Percentiles rank a stretch among this genome's conserved stretches.
These are phyloP conservation scores for Acmispon strigosus DNA, from an alignment of 306 rosid genomes.

Conservation along the genomic window DNA sequence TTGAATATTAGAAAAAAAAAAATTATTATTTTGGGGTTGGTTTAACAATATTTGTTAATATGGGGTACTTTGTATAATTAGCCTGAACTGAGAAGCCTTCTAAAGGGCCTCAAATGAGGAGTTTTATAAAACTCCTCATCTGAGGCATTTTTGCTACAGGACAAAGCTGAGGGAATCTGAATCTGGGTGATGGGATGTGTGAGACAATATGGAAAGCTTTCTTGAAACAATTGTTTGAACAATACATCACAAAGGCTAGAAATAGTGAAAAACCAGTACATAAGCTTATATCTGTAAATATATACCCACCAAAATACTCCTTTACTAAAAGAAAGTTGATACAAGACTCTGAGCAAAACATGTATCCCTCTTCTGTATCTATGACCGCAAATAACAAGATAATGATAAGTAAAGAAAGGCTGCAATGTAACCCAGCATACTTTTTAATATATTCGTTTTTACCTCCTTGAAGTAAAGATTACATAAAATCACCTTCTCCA, in stretches of 20 bases:
- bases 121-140: too few species aligned
- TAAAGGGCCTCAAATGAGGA: too few species aligned
- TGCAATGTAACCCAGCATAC: neutral
- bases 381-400: slow-evolving; percentile 1
- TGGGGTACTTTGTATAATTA: too few species aligned
- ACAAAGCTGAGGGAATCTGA: too few species aligned
- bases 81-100: too few species aligned
- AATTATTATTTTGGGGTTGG: too few species aligned
- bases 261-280: neutral
- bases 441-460: slow-evolving; percentile 1
- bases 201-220: neutral
- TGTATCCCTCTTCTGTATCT: slow-evolving; percentile 15
- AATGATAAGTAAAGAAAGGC: neutral
- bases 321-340: neutral
- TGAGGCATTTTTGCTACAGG: too few species aligned
- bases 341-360: slow-evolving; percentile 14
- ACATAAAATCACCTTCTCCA: slow-evolving; percentile 51
- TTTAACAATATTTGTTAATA: too few species aligned
- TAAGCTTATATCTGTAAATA: slow-evolving; percentile 11
- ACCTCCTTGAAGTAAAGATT: slow-evolving; percentile 20
- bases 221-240: slow-evolving; percentile 1
- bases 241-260: slow-evolving; percentile 1
- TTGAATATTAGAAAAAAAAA: too few species aligned
- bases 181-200: too few species aligned
- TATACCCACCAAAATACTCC: slow-evolving; percentile 22